Base-by-base conservation (phyloP, 2,329 filamentous ascomycete species). In the Dothidotthia symphoricarpi region DNA sequence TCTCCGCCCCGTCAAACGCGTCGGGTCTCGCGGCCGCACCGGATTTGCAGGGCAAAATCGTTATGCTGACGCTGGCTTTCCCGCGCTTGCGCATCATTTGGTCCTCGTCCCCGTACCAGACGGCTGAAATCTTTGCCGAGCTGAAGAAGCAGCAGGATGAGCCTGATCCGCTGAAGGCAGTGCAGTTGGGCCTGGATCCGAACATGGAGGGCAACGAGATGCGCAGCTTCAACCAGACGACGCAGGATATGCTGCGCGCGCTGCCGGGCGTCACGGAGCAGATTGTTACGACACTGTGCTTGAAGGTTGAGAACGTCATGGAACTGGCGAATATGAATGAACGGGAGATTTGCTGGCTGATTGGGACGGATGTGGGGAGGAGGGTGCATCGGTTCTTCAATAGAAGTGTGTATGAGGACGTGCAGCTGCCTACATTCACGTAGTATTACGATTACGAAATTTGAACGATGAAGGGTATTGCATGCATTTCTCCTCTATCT, bases 111-210 rank as follows among this genome's bases (percentile, higher is more conserved):
- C 91, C 93, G 0, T 95, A 95, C 61, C 90, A 98, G 66, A 97
- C 93, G 0, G 93, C 93, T 1, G 90, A 97, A 71, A 97, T 98
- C 46, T 97, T 98, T 63, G 85, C 90, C 56, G 84, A 88, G 51
- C 78, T 98, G 37, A 98, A 98, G 72, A 85, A 88, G 51, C 85
- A 89, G 56, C 85, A 91, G 54, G 76, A 83, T 3, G 93, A 98
- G 68, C 93, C 93, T 0, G 90, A 98, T 63, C 93, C 93, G 1
- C 77, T 95, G 24, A 82, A 81, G 3, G 93, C 93, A 0, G 89
- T 95, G 6, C 81, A 85, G 42, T 80, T 90, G 2, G 93, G 93
- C 0, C 72, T 98, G 1, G 82, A 87, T 50, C 69, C 75, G 3
- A 77, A 77, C 16, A 70, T 75, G 49, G 64, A 69, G 25, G 64